Base-by-base conservation (phyloP, 2,329 filamentous ascomycete genomes). In the Colletotrichum graminicola region DNA sequence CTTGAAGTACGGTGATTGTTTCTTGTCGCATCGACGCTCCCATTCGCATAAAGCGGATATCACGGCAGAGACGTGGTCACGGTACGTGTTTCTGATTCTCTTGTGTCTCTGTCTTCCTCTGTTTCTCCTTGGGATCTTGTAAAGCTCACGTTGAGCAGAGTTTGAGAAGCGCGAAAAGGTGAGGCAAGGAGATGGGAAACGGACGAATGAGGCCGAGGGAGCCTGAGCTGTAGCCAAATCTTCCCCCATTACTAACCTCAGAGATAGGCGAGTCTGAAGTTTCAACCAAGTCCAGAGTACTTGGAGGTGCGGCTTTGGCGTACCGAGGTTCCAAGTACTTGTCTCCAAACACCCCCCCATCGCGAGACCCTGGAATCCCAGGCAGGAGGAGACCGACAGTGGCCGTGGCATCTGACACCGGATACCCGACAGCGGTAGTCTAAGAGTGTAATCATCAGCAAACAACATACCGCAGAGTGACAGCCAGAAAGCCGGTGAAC, bases 261-360 rank as follows among this genome's bases (percentile, higher is more conserved):
- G 63, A 49, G 32, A 14, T 6, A 34, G 45, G 41, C 43, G 12
- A 51, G 59, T 26, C 32, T 49, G 63, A 56, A 39, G 67, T 71
- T 71, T 71, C 67, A 67, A 12, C 3, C 56, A 62, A 62, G 67
- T 66, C 62, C 34, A 56, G 39, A 49, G 55, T 70, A 70, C 67
- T 39, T 70, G 49, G 49, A 23, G n/a, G 6, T 23, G 55, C 55
- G n/a, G 55, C 62, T 36, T 32, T 57, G 39, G 34, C 39, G 18
- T 29, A n/a, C n/a, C 21, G 16, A 41, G 21, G 14, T 32, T 49
- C 29, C 41, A 49, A 54, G 67, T 70, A 70, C 7, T 32, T 16
- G 67, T 43, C n/a, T 59, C 66, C 49, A 52, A 32, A 32, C 54
- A 56, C 11, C 1, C 32, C 32, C 32, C 36, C 34, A 16, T 36